phyloP scores from a whole-genome alignment of 345 rosid species.

The Linum usitatissimum region DNA sequence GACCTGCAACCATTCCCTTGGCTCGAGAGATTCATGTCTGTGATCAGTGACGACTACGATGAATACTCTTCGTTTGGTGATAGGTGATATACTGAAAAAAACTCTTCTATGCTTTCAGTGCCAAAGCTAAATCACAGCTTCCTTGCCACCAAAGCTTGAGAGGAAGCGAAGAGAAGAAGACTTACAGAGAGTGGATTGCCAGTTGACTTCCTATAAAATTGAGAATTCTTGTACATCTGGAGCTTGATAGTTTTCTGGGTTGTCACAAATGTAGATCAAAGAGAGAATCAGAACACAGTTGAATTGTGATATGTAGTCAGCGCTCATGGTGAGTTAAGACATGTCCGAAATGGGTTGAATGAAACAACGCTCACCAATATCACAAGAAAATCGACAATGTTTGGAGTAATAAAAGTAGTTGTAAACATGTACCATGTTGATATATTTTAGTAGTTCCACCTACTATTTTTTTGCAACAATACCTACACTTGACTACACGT shows the following conservation, averaged over 20 bases:
- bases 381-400: too few relatives aligned
- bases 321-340: too few relatives aligned
- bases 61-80: constrained; percentile 65
- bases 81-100: neutral
- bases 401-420: too few relatives aligned
- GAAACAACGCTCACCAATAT: too few relatives aligned
- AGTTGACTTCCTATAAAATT: neutral
- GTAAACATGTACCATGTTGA: too few relatives aligned
- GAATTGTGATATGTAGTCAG: too few relatives aligned
- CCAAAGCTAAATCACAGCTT: neutral
- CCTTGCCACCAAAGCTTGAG: neutral
- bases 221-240: neutral
- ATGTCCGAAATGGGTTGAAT: too few relatives aligned
- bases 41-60: constrained; percentile 84
- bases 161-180: neutral
- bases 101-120: neutral
- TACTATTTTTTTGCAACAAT: too few relatives aligned
- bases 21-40: constrained; percentile 97
- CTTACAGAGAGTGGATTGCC: neutral
- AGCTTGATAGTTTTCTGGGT: neutral
- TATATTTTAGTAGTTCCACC: too few relatives aligned
- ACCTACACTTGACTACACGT: too few relatives aligned
- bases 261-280: too few relatives aligned
- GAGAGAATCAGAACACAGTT: too few relatives aligned
- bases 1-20: constrained; percentile 97